Evolutionary conservation across 768 basidiomycete genomes (phyloP).

Genomic region (Trichaptum fuscoviolaceum): DNA sequence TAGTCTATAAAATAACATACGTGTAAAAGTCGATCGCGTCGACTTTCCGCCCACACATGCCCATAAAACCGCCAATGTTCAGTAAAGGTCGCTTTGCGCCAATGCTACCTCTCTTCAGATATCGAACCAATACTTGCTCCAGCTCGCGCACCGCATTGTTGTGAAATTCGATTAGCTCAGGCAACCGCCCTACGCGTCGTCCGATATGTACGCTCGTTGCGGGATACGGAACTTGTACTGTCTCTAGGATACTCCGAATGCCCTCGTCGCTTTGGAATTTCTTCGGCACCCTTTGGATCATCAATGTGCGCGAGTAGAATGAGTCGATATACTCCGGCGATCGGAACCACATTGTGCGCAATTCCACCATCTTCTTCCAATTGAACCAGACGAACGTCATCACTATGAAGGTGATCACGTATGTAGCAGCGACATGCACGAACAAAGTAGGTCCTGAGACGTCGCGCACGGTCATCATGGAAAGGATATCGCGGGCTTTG

Average conservation of each 20-base stretch:
- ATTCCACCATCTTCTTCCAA: slow-evolving; percentile 71
- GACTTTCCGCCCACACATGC: slow-evolving; percentile 77
- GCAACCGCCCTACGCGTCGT: slow-evolving; percentile 80
- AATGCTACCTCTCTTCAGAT: slow-evolving; percentile 78
- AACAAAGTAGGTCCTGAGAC: slow-evolving; percentile 69
- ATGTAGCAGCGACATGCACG: slow-evolving; percentile 79
- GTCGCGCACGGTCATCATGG: slow-evolving; percentile 83
- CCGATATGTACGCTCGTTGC: slow-evolving; percentile 90
- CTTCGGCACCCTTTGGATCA: slow-evolving; percentile 74
- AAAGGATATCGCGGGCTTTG: slow-evolving; percentile 54
- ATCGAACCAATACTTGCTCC: slow-evolving; percentile 83
- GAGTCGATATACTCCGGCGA: slow-evolving; percentile 83
- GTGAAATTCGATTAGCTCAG: slow-evolving; percentile 86
- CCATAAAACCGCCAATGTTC: slow-evolving; percentile 70
- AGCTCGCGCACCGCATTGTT: slow-evolving; percentile 93
- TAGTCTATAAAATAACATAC: slow-evolving; percentile 39
- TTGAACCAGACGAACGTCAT: slow-evolving; percentile 67
- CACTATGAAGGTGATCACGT: slow-evolving; percentile 72
- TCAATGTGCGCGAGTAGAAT: slow-evolving; percentile 91
- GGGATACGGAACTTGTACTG: slow-evolving; percentile 77
- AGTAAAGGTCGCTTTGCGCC: slow-evolving; percentile 80
- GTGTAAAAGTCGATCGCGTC: slow-evolving; percentile 95
- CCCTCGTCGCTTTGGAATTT: slow-evolving; percentile 84
- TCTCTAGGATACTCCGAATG: slow-evolving; percentile 68
- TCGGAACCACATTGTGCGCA: slow-evolving; percentile 85